A percentile compares a stretch with the other conserved stretches of the same genome.
These are phyloP conservation scores for Parascedosporium putredinis DNA, from an alignment of 2,329 filamentous ascomycete genomes.

Conservation along the genomic window DNA sequence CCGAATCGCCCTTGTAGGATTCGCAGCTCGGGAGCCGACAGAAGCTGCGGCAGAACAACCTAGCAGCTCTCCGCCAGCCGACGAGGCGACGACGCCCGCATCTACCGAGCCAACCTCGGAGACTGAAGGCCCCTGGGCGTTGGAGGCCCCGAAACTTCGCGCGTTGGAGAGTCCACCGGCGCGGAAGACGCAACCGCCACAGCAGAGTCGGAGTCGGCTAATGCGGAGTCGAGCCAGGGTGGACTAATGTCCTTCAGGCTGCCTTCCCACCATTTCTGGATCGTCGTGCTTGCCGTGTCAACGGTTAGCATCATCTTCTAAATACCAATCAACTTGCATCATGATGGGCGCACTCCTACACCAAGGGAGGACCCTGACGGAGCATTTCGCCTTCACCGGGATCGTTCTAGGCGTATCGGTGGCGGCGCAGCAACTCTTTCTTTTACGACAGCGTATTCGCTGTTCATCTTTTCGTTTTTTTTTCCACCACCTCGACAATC, in stretches of 20 bases:
- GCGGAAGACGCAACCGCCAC: not conserved
- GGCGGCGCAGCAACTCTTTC: too few relatives aligned
- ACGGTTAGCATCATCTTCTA: not conserved
- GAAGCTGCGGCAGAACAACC: not conserved
- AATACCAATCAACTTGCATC: too few relatives aligned
- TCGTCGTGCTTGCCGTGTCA: not conserved
- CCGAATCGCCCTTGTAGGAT: too few relatives aligned
- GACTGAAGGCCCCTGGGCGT: not conserved
- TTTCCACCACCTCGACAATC: too few relatives aligned
- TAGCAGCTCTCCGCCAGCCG: not conserved
- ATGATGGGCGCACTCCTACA: too few relatives aligned
- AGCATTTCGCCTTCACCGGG: too few relatives aligned
- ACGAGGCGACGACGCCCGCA: conserved; percentile 1
- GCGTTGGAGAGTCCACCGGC: not conserved
- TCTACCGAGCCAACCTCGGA: not conserved
- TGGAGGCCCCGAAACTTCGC: not conserved
- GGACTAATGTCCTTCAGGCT: not conserved
- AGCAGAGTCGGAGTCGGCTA: not conserved
- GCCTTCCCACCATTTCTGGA: not conserved
- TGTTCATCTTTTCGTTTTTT: too few relatives aligned
- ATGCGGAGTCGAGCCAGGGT: not conserved
- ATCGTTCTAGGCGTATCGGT: too few relatives aligned
- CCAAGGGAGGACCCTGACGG: too few relatives aligned
- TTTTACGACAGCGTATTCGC: too few relatives aligned
- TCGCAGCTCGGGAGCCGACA: not conserved